Evolutionary conservation across 2,329 filamentous ascomycete genomes (phyloP).

Genomic region (Pestalotiopsis sp.): DNA sequence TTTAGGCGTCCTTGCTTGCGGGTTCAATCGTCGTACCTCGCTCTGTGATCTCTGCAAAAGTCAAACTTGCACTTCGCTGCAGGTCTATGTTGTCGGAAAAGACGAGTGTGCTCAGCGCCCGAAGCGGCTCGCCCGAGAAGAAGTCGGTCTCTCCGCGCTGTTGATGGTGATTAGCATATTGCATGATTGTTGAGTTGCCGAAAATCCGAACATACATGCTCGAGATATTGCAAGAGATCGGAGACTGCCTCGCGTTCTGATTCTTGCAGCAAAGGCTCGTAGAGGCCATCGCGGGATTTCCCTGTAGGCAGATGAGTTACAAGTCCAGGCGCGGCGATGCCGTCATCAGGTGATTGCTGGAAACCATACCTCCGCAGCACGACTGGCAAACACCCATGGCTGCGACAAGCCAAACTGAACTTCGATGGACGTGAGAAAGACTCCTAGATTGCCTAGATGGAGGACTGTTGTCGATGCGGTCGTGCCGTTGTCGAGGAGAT

Average conservation of each 20-base stretch:
- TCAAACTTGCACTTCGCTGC: conserved; percentile 94
- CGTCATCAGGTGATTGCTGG: background rate
- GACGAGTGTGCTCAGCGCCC: conserved; percentile 91
- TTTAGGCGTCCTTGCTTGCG: background rate
- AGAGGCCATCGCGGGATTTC: conserved; percentile 78
- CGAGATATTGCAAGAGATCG: conserved; percentile 91
- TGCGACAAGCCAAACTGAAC: conserved; percentile 17
- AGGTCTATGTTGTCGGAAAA: conserved; percentile 99
- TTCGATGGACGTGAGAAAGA: background rate
- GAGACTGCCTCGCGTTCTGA: conserved; percentile 97
- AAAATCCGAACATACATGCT: conserved; percentile 70
- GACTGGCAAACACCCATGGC: conserved; percentile 37
- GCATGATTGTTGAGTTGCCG: conserved; percentile 31
- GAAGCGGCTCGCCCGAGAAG: conserved; percentile 93
- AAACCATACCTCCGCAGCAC: conserved; percentile 37
- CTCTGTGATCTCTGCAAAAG: conserved; percentile 98
- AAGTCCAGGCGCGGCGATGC: background rate
- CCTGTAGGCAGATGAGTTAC: conserved; percentile 45
- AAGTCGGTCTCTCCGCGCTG: conserved; percentile 97
- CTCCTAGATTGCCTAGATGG: background rate
- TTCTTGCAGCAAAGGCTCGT: conserved; percentile 88
- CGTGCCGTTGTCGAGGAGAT: background rate
- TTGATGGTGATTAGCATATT: background rate
- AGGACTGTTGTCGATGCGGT: background rate
- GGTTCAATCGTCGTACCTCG: conserved; percentile 66